These are phyloP conservation scores for Corylus americana DNA, from an alignment of 306 rosid genomes.

Conservation along the genomic window DNA sequence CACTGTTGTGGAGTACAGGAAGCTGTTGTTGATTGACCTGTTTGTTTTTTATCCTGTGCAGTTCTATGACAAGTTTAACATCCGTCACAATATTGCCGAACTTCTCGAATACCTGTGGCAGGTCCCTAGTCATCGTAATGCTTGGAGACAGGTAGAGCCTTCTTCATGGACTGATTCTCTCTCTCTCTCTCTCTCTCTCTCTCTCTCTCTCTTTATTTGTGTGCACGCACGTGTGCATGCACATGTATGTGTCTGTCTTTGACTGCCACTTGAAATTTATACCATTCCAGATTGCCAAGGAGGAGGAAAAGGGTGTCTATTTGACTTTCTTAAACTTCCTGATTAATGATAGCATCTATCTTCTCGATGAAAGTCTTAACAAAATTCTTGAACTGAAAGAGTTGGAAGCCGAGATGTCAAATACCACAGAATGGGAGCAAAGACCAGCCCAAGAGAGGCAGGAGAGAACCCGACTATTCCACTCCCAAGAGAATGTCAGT, in stretches of 20 bases:
- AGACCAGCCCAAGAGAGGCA: constrained; percentile 95
- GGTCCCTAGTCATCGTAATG: constrained; percentile 97
- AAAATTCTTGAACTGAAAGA: constrained; percentile 96
- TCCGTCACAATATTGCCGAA: constrained; percentile 97
- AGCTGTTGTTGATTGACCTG: constrained; percentile 24
- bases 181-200: not conserved
- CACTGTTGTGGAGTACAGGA: constrained; percentile 20
- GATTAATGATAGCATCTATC: constrained; percentile 95
- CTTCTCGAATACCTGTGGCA: constrained; percentile 99
- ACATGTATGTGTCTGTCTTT: constrained; percentile 14
- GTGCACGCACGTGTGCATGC: not conserved
- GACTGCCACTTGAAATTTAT: constrained; percentile 18
- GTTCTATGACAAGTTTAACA: constrained; percentile 98
- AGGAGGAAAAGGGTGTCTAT: constrained; percentile 97
- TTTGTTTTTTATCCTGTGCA: constrained; percentile 48
- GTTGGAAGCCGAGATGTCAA: constrained; percentile 98
- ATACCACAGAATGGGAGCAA: constrained; percentile 85
- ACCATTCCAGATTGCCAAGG: constrained; percentile 87
- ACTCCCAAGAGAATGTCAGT: constrained; percentile 94
- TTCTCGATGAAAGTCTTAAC: constrained; percentile 95
- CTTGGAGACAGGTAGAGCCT: constrained; percentile 83
- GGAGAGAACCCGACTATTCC: constrained; percentile 94
- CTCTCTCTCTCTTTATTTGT: too few species aligned
- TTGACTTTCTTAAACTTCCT: constrained; percentile 95
- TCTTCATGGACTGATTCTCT: constrained; percentile 12